Base-by-base conservation (phyloP, 306 rosid species). In the Lotus japonicus region DNA sequence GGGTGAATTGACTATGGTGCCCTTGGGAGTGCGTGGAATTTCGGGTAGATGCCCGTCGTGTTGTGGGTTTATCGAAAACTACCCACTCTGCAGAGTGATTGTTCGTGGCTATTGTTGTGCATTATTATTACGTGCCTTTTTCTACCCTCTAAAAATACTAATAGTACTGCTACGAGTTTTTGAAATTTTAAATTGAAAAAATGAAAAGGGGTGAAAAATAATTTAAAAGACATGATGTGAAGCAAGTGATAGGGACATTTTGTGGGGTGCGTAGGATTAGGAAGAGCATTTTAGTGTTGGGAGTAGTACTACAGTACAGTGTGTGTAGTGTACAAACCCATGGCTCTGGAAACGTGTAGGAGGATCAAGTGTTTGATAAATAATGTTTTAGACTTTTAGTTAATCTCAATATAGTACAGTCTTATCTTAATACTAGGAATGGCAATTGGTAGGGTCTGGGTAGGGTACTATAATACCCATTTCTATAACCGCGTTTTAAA, bases 1-100 rank as follows among this genome's bases (percentile, higher is more conserved):
- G 38, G 15, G 0, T 0, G 33, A 42, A 50, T 48, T 77, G 36
- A 81, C 79, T 0, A 0, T 19, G 0, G 0, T 55, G 5, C 17
- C 85, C 82, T 50, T 56, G 0, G 15, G 14, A 38, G 56, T 72
- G 16, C 58, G 28, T 72, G n/a, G 79, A 81, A 81, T 77, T 67
- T 48, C 66, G 79, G 38, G 79, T 19, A 72, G 77, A 77, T 72
- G 82, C 71, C 85, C 73, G 62, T 72, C 81, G 56, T 71, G 53
- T 59, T 70, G 58, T 55, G 78, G 46, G 49, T 11, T 54, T 62
- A 41, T 67, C 12, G 70, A 62, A 72, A 81, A 41, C 73, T 41
- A 52, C 73, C 60, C 73, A 19, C 41, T 15, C 53, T 71, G 64
- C 17, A 66, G 15, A 10, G 42, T 46, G 71, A 66, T 72, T 43